Conservation (phyloP, 805 yeast genomes). For the Groenewaldozyma salmanticensis region DNA sequence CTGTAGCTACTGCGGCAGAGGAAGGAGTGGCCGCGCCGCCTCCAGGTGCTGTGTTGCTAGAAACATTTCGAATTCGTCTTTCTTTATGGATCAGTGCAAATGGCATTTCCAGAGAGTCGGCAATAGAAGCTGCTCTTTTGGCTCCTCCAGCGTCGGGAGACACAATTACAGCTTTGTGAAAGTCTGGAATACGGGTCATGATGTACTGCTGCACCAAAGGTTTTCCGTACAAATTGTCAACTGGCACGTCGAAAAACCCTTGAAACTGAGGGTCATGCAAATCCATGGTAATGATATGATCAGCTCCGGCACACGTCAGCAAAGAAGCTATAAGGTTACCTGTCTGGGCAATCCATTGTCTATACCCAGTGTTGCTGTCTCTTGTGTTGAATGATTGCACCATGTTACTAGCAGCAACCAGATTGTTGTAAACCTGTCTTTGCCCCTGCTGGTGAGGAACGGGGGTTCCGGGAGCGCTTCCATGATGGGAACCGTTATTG, state of each 20-base stretch:
- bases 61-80: constrained; percentile 35
- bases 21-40: background rate
- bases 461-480: constrained; percentile 46
- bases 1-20: background rate
- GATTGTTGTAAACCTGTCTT: background rate
- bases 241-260: constrained; percentile 94
- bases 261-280: constrained; percentile 96
- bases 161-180: constrained; percentile 77
- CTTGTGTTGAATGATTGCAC: background rate
- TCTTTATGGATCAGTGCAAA: constrained; percentile 96
- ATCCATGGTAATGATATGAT: constrained; percentile 95
- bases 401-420: too few relatives aligned
- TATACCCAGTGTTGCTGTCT: constrained; percentile 52
- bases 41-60: constrained; percentile 18
- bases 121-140: constrained; percentile 88
- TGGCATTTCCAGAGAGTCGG: constrained; percentile 78
- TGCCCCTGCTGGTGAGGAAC: constrained; percentile 9
- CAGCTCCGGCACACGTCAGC: constrained; percentile 88
- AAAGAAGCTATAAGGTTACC: constrained; percentile 88
- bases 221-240: constrained; percentile 83
- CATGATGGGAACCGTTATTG: constrained; percentile 32
- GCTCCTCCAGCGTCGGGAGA: constrained; percentile 99
- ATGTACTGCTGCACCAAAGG: constrained; percentile 85
- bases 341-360: constrained; percentile 91
- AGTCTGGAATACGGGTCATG: constrained; percentile 63